Percentiles rank a stretch among this genome's conserved stretches.
phyloP scores from a whole-genome alignment of 1,284 basidiomycete genomes.

The Ceraceosorus bombacis region DNA sequence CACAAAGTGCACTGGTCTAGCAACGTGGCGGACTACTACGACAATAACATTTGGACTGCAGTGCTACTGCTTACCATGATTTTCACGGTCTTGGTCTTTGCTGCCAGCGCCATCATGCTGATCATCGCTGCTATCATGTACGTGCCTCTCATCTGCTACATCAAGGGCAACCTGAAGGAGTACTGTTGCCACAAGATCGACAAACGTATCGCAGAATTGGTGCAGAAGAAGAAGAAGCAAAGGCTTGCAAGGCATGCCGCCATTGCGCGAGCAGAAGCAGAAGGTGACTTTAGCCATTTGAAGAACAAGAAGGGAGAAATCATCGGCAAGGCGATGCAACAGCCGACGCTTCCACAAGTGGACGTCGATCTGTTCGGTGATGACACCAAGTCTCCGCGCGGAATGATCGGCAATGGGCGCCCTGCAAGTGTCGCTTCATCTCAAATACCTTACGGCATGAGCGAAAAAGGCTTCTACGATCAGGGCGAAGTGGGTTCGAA shows the following conservation, averaged over 20 bases:
- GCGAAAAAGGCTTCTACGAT: conserved; percentile 9
- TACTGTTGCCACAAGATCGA: conserved; percentile 98
- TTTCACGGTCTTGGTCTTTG: conserved; percentile 81
- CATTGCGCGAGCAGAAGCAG: conserved; percentile 80
- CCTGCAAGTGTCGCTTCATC: conserved; percentile 22
- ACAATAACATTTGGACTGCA: conserved; percentile 62
- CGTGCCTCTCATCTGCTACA: conserved; percentile 84
- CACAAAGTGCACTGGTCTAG: conserved; percentile 63
- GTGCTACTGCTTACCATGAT: conserved; percentile 78
- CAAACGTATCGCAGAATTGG: conserved; percentile 85
- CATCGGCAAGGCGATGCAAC: conserved; percentile 72
- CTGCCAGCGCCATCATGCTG: conserved; percentile 71
- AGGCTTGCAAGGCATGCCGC: conserved; percentile 72
- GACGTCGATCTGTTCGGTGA: conserved; percentile 72
- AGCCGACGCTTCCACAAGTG: conserved; percentile 88
- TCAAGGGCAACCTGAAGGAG: conserved; percentile 90
- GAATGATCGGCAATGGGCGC: conserved; percentile 19
- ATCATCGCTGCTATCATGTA: conserved; percentile 79
- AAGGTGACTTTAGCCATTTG: conserved; percentile 77
- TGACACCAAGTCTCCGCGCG: conserved; percentile 47
- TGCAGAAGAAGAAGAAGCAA: conserved; percentile 82
- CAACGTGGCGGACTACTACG: conserved; percentile 60
- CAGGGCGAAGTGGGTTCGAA: conserved; percentile 25
- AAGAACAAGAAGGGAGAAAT: conserved; percentile 88
- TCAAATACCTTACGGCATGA: conserved; percentile 4